Conservation (phyloP, 2,329 filamentous ascomycete genomes). For the Akanthomyces dipterigenus region DNA sequence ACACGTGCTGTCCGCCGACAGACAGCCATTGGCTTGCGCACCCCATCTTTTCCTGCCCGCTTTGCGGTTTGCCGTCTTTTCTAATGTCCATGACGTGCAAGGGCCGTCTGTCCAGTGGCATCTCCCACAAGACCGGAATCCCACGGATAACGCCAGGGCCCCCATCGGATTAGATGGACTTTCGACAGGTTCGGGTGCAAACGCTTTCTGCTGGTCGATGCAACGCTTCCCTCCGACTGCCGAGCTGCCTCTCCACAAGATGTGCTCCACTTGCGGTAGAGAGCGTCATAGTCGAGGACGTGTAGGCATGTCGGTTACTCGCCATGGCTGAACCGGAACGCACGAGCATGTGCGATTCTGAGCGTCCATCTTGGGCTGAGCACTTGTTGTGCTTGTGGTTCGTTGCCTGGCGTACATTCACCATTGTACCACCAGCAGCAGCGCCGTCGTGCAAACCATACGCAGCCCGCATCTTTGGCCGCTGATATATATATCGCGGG, state of each 20-base stretch:
- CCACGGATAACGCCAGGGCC: background rate
- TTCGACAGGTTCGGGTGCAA: constrained; percentile 8
- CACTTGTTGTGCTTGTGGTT: background rate
- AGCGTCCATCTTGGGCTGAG: background rate
- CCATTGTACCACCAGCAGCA: no score
- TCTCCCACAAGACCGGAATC: background rate
- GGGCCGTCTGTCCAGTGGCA: background rate
- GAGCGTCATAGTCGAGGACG: background rate
- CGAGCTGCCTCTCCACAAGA: constrained; percentile 1
- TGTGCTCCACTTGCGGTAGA: background rate
- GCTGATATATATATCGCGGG: background rate
- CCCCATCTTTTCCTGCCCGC: background rate
- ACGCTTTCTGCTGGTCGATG: constrained; percentile 6
- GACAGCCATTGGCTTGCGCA: background rate
- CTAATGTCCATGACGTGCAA: background rate
- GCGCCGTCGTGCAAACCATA: background rate
- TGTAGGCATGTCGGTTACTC: constrained; percentile 2
- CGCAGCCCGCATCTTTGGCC: background rate
- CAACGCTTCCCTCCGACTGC: constrained; percentile 4
- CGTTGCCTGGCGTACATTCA: no score
- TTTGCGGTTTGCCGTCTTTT: background rate
- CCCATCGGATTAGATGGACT: background rate
- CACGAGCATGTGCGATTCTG: constrained; percentile 1
- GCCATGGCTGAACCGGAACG: background rate
- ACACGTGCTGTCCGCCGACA: background rate